Base-by-base conservation (phyloP, 176 grass and related monocot species). In the Hordeum vulgare region DNA sequence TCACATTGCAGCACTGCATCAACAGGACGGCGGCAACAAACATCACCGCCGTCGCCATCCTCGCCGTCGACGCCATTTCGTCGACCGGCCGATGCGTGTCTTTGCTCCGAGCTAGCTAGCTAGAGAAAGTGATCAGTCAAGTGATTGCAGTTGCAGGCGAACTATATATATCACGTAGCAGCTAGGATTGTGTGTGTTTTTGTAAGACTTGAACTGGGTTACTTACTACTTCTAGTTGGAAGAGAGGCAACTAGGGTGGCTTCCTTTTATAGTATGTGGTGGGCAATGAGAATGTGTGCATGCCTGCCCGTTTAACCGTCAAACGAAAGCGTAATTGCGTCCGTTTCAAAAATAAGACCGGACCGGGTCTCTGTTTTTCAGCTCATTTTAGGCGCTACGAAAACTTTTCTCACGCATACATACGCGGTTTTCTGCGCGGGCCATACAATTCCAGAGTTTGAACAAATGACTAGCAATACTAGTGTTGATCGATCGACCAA, bases 1-100 rank as follows among this genome's bases (percentile, higher is more conserved):
- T 44, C 23, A n/a, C 15, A 34, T 69, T 77, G 69, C 81, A 76
- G 59, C 60, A 84, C 4, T 76, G 81, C 59, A 66, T 14, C 59
- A 84, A 1, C 60, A 84, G 9, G 0, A 84, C 6, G 1, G 75
- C 42, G 42, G 71, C 71, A 9, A 66, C 42, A 14, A 84, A 9
- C 41, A 28, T 1, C 81, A 26, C 59, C 29, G 9, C 26, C 72
- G 3, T 56, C n/a, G 4, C 60, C 31, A 54, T 76, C 29, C 31
- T 14, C 23, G 51, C 15, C 63, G 64, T 7, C 47, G 71, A 21
- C 24, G 61, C 7, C 77, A 80, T 79, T 10, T 39, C 20, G 13
- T 72, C 7, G 37, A 12, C 13, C 4, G 11, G 5, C 1, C 6
- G 17, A 10, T 39, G 2, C 4, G 20, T 7, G 62, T 66, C 28